phyloP scores from a whole-genome alignment of 2,329 filamentous ascomycete genomes.

The Fusarium sp. region DNA sequence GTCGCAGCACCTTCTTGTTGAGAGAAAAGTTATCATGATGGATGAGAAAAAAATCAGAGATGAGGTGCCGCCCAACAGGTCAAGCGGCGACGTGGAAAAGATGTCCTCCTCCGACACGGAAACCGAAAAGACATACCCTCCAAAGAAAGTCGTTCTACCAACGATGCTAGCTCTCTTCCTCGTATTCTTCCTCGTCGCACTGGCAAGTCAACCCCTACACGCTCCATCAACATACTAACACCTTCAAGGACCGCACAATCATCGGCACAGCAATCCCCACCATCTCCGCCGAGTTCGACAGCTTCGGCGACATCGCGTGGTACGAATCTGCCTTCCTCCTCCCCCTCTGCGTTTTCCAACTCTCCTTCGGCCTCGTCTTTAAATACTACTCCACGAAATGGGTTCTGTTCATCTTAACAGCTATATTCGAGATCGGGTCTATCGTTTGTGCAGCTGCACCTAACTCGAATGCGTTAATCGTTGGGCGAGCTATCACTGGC shows the following conservation, averaged over 20 bases:
- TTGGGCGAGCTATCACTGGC: constrained; percentile 15
- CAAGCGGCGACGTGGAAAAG: background rate
- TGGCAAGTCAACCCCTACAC: background rate
- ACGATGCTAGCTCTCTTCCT: constrained; percentile 19
- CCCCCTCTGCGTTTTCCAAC: constrained; percentile 22
- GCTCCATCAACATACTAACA: fast-evolving
- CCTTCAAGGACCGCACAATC: constrained; percentile 6
- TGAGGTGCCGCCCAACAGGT: fast-evolving
- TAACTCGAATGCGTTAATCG: constrained; percentile 6
- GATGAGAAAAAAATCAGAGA: background rate
- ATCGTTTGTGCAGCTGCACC: constrained; percentile 18
- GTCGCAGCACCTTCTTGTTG: background rate
- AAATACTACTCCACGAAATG: constrained; percentile 27
- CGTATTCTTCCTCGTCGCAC: constrained; percentile 16
- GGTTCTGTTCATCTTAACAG: constrained; percentile 2
- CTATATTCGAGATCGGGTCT: constrained; percentile 9
- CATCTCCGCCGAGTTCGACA: constrained; percentile 22
- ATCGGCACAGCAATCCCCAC: constrained; percentile 24
- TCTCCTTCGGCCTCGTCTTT: constrained; percentile 19
- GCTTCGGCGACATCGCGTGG: constrained; percentile 24
- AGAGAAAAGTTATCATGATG: background rate
- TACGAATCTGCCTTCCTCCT: constrained; percentile 26
- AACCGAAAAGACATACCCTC: constrained; percentile 3
- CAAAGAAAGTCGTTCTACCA: constrained; percentile 13
- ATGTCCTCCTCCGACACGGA: background rate